Base-by-base conservation (phyloP, 1,284 basidiomycete genomes). In the Vanrija sp. region DNA sequence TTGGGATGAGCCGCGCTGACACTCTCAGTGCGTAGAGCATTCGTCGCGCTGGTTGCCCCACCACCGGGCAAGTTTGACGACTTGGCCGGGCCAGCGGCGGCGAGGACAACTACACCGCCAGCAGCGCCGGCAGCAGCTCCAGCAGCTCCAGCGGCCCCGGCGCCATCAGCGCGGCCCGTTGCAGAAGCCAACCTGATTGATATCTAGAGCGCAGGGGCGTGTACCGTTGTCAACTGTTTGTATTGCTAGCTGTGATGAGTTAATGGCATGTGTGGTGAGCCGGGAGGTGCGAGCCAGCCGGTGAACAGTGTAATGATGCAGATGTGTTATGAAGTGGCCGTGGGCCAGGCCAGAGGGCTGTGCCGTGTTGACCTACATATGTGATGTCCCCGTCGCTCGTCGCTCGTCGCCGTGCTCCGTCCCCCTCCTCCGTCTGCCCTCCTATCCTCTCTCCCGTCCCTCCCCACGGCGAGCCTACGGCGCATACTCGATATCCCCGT, bases 401-500 rank as follows among this genome's bases (percentile, higher is more conserved):
- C n/a, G n/a, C n/a, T n/a, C n/a, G n/a, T n/a, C n/a, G n/a, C n/a
- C n/a, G n/a, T n/a, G n/a, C n/a, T n/a, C n/a, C n/a, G n/a, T n/a
- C n/a, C n/a, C n/a, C n/a, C n/a, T n/a, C n/a, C n/a, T 25, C 24
- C 24, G 4, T 25, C 24, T 9, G 24, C 24, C 24, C 24, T 25
- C 24, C 24, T 9, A 5, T 9, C 24, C 24, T 25, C 24, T 9
- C 24, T 25, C 31, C 6, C 25, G 8, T 7, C 25, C 27, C 27
- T 31, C 27, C 27, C 12, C 27, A 12, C 7, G 8, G 8, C 27
- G 6, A 9, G 31, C 31, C 15, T 14, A 31, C 9, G 58, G 57
- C n/a, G 57, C 47, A 47, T 69, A 68, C 59, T 76, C 78, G 16
- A 79, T 78, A 53, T 79, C 79, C 5, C 77, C 78, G 36, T 77